Base-by-base conservation (phyloP, 1,284 basidiomycete species). In the Pascua sp. region DNA sequence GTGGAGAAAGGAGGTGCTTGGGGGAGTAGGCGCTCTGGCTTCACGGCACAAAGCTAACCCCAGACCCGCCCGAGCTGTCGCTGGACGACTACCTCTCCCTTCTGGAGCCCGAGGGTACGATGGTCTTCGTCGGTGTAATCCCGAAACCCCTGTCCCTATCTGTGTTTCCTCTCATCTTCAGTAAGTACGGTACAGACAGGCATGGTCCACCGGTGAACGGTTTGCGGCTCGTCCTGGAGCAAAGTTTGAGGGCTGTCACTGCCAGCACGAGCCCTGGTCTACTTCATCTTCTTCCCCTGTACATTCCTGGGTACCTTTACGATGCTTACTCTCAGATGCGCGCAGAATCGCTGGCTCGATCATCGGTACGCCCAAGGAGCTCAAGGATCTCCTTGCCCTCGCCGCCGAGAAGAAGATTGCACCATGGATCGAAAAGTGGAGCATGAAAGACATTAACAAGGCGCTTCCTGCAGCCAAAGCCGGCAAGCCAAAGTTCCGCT, bases 401-500 rank as follows among this genome's bases (percentile, higher is more conserved):
- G 72, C 73, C 0, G 70, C 67, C n/a, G 42, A 51, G 37, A 66
- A 66, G 46, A 60, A 75, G 47, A 49, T 70, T 36, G 60, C 72
- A 54, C 66, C 69, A 1, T 69, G 67, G 69, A 62, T 68, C 48
- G 43, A 61, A 44, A 70, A 70, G 59, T 54, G 54, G 17, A 66
- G 71, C 50, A 71, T 80, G 69, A 73, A 76, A 58, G 74, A 80
- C 53, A 77, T 75, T 66, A 76, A 77, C 63, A 64, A 77, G 67
- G 78, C 77, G 13, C 71, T 81, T 41, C 61, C 40, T 1, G 73
- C 77, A 50, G 70, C 79, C 55, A 61, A 77, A 43, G 67, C 68
- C 24, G 75, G 76, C 53, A 74, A 79, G 59, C 70, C 74, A 46
- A 59, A 72, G 39, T 80, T 78, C 76, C 71, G 79, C 51, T 78